Evolutionary conservation across 2,329 filamentous ascomycete species (phyloP).

Genomic region (Dothidotthia symphoricarpi): DNA sequence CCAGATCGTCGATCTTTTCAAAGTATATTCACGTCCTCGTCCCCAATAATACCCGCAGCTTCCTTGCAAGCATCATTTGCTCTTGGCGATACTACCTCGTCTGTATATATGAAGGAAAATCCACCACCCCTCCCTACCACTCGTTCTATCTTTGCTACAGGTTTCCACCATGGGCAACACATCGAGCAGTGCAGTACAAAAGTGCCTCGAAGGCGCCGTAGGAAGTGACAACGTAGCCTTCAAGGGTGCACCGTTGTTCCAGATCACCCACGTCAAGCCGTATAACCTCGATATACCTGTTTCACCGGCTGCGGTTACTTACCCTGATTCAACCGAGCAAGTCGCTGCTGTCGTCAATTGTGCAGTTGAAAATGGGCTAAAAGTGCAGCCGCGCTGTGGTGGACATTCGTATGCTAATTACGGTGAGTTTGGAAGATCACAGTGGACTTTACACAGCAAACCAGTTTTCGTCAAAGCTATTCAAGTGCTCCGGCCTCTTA

Average conservation of each 20-base stretch:
- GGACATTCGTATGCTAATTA: slow-evolving; percentile 63
- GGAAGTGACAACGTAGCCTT: slow-evolving; percentile 26
- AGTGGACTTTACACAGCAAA: no score
- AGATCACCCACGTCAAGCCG: slow-evolving; percentile 35
- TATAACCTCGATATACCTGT: slow-evolving; percentile 39
- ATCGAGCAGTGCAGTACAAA: slow-evolving; percentile 26
- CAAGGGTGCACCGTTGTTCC: slow-evolving; percentile 26
- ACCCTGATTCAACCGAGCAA: slow-evolving; percentile 53
- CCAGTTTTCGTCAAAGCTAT: not conserved
- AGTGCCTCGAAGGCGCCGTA: slow-evolving; percentile 31
- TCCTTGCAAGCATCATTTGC: no score
- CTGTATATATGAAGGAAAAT: no score
- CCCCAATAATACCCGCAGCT: no score
- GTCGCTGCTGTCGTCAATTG: slow-evolving; percentile 60
- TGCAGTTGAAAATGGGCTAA: slow-evolving; percentile 51
- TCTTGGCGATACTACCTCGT: no score
- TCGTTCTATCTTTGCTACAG: no score
- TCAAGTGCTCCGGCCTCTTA: no score
- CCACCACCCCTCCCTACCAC: no score
- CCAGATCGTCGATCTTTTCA: no score
- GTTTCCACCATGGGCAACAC: slow-evolving; percentile 30
- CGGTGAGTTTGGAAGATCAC: slow-evolving; percentile 15
- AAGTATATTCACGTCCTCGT: no score
- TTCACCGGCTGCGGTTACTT: slow-evolving; percentile 56
- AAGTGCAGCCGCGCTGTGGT: slow-evolving; percentile 62